phyloP scores from a whole-genome alignment of 352 stramenopile genomes.

The Phytopythium mirpurense region DNA sequence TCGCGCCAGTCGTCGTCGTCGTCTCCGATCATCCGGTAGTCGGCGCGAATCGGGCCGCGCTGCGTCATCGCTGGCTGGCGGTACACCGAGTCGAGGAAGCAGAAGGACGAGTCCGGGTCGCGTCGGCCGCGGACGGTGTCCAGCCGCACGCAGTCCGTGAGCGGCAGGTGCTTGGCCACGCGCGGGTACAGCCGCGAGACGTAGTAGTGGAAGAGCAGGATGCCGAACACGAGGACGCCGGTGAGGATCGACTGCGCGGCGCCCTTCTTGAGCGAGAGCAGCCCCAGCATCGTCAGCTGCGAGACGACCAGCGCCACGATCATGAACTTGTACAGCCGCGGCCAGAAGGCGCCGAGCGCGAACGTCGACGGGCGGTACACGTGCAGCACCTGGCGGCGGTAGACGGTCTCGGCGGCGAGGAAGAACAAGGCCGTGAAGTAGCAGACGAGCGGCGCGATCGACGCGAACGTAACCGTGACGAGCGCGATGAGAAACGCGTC shows the following conservation, averaged over 20 bases:
- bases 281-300: conserved; percentile 69
- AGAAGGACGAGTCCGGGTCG: conserved; percentile 29
- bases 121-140: conserved; percentile 33
- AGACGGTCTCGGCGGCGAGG: conserved; percentile 56
- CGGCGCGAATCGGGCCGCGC: conserved; percentile 32
- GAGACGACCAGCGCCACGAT: conserved; percentile 66
- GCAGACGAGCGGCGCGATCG: conserved; percentile 71
- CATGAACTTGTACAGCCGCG: conserved; percentile 69
- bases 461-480: conserved; percentile 70
- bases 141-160: conserved; percentile 51
- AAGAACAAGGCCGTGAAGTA: conserved; percentile 80
- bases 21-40: conserved; percentile 56
- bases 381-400: conserved; percentile 60
- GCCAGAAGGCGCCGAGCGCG: conserved; percentile 69
- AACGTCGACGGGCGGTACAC: conserved; percentile 61
- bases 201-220: conserved; percentile 65
- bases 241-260: conserved; percentile 24
- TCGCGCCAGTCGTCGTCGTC: conserved; percentile 23
- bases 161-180: conserved; percentile 51
- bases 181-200: conserved; percentile 46
- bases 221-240: conserved; percentile 26
- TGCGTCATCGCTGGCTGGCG: conserved; percentile 66
- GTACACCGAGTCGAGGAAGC: conserved; percentile 71
- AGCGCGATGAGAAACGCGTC: conserved; percentile 68
- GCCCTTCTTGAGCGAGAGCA: conserved; percentile 75